Base-by-base conservation (phyloP, 2,329 filamentous ascomycete species). In the Colletotrichum sp. region DNA sequence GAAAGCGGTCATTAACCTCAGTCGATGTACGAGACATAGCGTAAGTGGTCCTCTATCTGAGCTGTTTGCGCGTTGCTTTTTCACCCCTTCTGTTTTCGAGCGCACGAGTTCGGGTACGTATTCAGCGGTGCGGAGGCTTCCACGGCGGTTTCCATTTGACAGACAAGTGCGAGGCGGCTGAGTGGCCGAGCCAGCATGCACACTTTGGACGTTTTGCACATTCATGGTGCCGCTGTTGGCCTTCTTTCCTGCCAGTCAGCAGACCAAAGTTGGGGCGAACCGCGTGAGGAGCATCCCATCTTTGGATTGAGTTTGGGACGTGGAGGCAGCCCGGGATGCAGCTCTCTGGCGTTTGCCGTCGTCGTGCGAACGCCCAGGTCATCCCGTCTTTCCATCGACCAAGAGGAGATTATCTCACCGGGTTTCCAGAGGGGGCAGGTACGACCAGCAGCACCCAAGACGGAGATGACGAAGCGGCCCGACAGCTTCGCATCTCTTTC, bases 371-470 rank as follows among this genome's bases (percentile, higher is more conserved):
- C 28, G 18, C 28, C 65, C 39, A n/a, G 32, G 25, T 43, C 39
- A 67, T 69, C 66, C 39, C 39, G 39, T 48, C 39, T 48, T 48
- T n/a, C 1, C 36, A 39, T 39, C 18, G 39, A 43, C 39, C 30
- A 12, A 60, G 55, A 28, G 43, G 43, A 56, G 48, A 32, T 48
- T 58, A 64, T 36, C 64, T 75, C 62, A 73, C 64, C 70, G 64
- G 56, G 56, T 73, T 64, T 66, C 70, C 73, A 56, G 73, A 68
- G 62, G 5, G 62, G 70, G 70, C 70, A 75, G 56, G 70, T 73
- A 52, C n/a, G n/a, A n/a, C 62, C 69, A 36, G 10, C 55, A 18
- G 30, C 25, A 34, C 55, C 73, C 73, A 72, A 75, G 73, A 73
- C 43, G 8, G 62, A 16, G 73, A 72, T 75, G 69, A 75, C 64